Percentiles rank a stretch among this genome's conserved stretches.
Evolutionary conservation across 129 eudicot genomes (phyloP).

Genomic region (carrot (Daucus carota)): DNA sequence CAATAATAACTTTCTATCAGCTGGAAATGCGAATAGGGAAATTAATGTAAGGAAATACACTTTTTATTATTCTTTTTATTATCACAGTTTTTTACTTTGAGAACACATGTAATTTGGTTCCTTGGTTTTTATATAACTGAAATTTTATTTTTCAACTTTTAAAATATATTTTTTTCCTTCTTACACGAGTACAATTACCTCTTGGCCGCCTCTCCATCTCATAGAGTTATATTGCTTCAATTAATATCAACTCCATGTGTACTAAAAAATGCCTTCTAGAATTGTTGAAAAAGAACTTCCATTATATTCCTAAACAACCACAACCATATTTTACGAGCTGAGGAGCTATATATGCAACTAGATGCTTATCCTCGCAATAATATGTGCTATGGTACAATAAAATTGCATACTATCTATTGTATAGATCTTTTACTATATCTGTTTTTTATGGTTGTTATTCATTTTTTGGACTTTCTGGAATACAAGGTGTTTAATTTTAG

Average conservation of each 20-base stretch:
- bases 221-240: background rate
- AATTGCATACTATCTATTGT: background rate
- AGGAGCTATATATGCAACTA: background rate
- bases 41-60: slow-evolving; percentile 41
- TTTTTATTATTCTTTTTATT: background rate
- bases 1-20: slow-evolving; percentile 89
- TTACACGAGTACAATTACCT: background rate
- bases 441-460: background rate
- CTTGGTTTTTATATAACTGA: background rate
- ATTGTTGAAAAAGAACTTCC: background rate
- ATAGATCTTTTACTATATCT: background rate
- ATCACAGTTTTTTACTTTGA: background rate
- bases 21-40: slow-evolving; percentile 84
- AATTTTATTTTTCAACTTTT: background rate
- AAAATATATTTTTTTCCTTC: background rate
- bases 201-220: background rate
- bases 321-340: background rate
- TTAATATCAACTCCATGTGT: background rate
- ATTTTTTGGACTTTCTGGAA: slow-evolving; percentile 16
- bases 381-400: background rate
- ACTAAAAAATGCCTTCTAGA: background rate
- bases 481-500: slow-evolving; percentile 94
- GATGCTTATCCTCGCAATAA: background rate
- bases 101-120: background rate
- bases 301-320: background rate